phyloP scores from a whole-genome alignment of 192 early-diverging fungal species.

The Pilobolus umbonatus region DNA sequence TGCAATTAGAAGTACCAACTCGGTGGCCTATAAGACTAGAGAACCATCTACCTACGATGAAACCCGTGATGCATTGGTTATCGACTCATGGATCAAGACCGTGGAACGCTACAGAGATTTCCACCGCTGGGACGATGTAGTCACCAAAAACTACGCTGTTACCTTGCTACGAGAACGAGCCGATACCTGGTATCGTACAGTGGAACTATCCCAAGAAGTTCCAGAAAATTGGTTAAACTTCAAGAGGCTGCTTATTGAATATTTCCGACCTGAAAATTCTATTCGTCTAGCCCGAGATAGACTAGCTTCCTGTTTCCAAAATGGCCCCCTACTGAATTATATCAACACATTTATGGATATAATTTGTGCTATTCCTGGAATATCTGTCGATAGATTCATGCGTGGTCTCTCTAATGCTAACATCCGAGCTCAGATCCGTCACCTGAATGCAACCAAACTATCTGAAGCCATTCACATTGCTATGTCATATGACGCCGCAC shows the following conservation, averaged over 20 bases:
- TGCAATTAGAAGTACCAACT: too few species aligned
- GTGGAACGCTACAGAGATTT: too few species aligned
- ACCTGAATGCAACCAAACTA: background rate
- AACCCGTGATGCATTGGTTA: too few species aligned
- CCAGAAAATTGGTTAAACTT: background rate
- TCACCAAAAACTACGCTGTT: too few species aligned
- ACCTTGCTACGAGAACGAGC: too few species aligned
- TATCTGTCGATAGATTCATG: background rate
- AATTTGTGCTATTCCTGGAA: background rate
- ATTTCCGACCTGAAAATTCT: background rate
- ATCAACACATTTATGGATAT: too few species aligned
- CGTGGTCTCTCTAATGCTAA: background rate
- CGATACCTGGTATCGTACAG: too few species aligned
- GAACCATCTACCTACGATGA: too few species aligned
- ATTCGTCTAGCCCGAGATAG: background rate
- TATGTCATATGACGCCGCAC: background rate
- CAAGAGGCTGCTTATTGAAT: background rate
- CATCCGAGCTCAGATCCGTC: background rate
- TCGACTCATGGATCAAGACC: too few species aligned
- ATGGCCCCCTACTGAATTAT: background rate
- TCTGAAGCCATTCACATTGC: background rate
- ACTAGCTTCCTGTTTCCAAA: background rate
- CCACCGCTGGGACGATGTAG: too few species aligned
- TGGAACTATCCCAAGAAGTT: too few species aligned
- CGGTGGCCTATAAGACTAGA: too few species aligned